Evolutionary conservation across 2,329 filamentous ascomycete species (phyloP).

Genomic region (Colletotrichum destructivum): DNA sequence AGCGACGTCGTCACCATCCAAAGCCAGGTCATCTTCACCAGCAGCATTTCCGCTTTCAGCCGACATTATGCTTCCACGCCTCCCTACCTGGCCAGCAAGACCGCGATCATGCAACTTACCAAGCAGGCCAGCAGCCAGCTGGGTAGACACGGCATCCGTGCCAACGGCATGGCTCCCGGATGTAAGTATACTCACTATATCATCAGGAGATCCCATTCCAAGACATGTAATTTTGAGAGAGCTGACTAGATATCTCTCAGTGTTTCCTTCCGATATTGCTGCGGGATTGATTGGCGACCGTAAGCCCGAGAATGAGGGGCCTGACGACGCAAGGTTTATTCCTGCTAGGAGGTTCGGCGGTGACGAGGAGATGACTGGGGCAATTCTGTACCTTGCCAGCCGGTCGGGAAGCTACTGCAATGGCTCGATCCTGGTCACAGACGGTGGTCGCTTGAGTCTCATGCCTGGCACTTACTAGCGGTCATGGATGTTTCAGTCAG

Average conservation of each 20-base stretch:
- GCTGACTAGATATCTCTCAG: not conserved
- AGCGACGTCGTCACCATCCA: slow-evolving; percentile 42
- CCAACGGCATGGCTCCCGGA: slow-evolving; percentile 63
- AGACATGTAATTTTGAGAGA: not conserved
- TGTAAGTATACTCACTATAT: slow-evolving; percentile 53
- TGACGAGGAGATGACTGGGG: slow-evolving; percentile 73
- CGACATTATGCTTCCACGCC: slow-evolving; percentile 73
- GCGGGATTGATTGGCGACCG: slow-evolving; percentile 23
- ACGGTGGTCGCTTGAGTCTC: slow-evolving; percentile 72
- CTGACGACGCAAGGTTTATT: slow-evolving; percentile 52
- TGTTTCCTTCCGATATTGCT: slow-evolving; percentile 35
- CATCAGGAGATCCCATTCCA: too few species aligned
- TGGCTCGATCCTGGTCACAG: slow-evolving; percentile 73
- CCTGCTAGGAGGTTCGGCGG: slow-evolving; percentile 71
- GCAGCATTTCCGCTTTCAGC: slow-evolving; percentile 75
- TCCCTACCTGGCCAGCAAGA: slow-evolving; percentile 78
- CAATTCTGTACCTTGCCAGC: slow-evolving; percentile 76
- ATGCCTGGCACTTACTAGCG: slow-evolving; percentile 64
- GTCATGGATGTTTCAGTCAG: too few species aligned
- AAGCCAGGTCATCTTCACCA: slow-evolving; percentile 64
- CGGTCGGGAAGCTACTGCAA: slow-evolving; percentile 77
- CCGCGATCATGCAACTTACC: slow-evolving; percentile 75
- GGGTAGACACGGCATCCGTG: slow-evolving; percentile 69
- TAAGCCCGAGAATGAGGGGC: slow-evolving; percentile 24
- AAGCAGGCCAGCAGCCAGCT: slow-evolving; percentile 72